Evolutionary conservation across 495 filamentous ascomycete species (phyloP), one percentile per base, ranked within the genome.

Genomic region (Trichoderma asperelloides): DNA sequence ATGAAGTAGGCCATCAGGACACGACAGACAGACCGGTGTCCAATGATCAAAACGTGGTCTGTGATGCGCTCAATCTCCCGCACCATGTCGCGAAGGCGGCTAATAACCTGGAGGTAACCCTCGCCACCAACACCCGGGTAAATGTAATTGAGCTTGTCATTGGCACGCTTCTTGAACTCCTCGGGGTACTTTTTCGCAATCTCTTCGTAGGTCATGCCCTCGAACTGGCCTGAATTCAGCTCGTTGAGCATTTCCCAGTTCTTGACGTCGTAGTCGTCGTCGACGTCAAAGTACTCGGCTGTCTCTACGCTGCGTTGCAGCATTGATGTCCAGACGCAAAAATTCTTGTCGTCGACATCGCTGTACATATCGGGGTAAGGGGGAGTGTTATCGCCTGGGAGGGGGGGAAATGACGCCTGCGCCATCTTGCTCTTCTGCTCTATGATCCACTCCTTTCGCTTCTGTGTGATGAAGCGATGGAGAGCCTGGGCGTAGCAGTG

Each of bases 251-350:
- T 97, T 71, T 91, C 91, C 92, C 96, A 97, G 71, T 96, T 87
- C 80, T 98, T 98, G 72, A 94, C 86, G 69, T 98, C 95, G 73
- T 92, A 98, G 28, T 97, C 91, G n/a, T 98, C 95, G 69, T 98
- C 95, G 66, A 91, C 89, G 39, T 84, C 80, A 76, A 98, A 98
- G 73, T 88, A 86, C 65, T 93, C 84, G 0, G 90, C 92, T 1
- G 93, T 93, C 71, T 96, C 84, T 62, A 94, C 84, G 64, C 89
- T 90, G 62, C 95, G 88, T 71, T 90, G 88, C 70, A 98, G 86
- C 94, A 97, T 98, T 13, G 91, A 95, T 13, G 94, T 96, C 95
- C 95, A 98, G 28, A 98, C 91, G 76, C 95, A 98, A 75, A 96
- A 97, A 72, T 93, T 95, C 78, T 96, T 96, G 28, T 88, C 85